Conservation (phyloP, 208 protist species). For the Giardia duodenalis region DNA sequence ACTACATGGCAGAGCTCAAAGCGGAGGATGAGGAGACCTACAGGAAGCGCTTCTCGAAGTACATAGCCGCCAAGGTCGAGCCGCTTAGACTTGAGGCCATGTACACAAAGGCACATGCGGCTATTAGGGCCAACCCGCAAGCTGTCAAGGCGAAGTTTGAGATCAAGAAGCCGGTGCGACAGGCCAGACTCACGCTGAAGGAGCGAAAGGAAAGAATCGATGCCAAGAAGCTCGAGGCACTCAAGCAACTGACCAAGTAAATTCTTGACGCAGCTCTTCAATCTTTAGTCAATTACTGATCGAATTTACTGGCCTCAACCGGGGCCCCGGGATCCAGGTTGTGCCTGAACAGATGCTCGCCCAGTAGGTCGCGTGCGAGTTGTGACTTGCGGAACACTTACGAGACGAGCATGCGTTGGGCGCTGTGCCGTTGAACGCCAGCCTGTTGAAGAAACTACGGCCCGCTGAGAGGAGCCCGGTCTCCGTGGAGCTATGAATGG, state of each 20-base stretch:
- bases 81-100: slow-evolving; percentile 72
- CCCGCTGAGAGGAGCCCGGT: too few relatives aligned
- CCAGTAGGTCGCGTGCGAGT: too few relatives aligned
- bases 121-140: slow-evolving; percentile 69
- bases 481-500: too few relatives aligned
- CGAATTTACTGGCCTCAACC: too few relatives aligned
- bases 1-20: slow-evolving; percentile 85
- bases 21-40: slow-evolving; percentile 74
- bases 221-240: neutral
- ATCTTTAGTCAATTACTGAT: neutral
- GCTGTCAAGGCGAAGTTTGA: neutral
- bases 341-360: too few relatives aligned
- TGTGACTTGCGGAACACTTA: too few relatives aligned
- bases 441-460: too few relatives aligned
- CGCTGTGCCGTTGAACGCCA: too few relatives aligned
- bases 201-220: neutral
- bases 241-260: neutral
- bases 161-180: neutral
- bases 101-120: slow-evolving; percentile 71
- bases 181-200: neutral
- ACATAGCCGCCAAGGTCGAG: slow-evolving; percentile 69
- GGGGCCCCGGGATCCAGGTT: too few relatives aligned
- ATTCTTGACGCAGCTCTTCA: neutral
- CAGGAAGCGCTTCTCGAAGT: slow-evolving; percentile 75
- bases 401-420: too few relatives aligned